Evolutionary conservation across 2,329 filamentous ascomycete species (phyloP), one percentile per base, ranked within the genome.

Genomic region (Catunica adiposa): DNA sequence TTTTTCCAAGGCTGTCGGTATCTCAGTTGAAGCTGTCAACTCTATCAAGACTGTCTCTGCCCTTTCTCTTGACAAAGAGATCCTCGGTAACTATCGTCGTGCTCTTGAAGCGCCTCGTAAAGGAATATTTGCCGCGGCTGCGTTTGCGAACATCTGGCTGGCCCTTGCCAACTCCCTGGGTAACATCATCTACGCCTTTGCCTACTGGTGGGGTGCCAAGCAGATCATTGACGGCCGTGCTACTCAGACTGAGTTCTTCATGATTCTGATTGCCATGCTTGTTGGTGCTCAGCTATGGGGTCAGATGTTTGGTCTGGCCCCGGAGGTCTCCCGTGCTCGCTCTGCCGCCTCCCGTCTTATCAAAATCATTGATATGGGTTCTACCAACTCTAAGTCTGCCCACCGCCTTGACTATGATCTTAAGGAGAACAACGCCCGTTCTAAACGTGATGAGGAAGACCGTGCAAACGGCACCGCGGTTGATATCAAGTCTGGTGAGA

Each of bases 161-260:
- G 78, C 80, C 1, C 69, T 82, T 37, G 73, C 79, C 15, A 77
- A 80, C 63, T 76, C 74, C 60, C 70, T 76, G 8, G 77, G 80
- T 20, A 84, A 83, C 62, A 73, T 85, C 53, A 78, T 87, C 25
- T 86, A 88, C 62, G 82, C 83, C 0, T 76, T 89, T 55, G 82
- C 83, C 0, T 89, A 87, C 66, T 89, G 84, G 83, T 89, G 84
- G 83, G 84, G 84, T 2, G 76, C 83, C 0, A 82, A 78, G 61
- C 78, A 80, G 60, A 85, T 89, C 58, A 75, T 81, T 53, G 72
- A 75, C 44, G 83, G 84, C 3, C 69, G 78, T 56, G 83, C 83
- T 61, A 72, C 69, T 2, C 77, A 76, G 46, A 78, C 80, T 31
- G 76, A 84, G n/a, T 89, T 88, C 68, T 81, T 89, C 65, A 83